Base-by-base conservation (phyloP, 257 asterid species). In the Gentiana straminea region DNA sequence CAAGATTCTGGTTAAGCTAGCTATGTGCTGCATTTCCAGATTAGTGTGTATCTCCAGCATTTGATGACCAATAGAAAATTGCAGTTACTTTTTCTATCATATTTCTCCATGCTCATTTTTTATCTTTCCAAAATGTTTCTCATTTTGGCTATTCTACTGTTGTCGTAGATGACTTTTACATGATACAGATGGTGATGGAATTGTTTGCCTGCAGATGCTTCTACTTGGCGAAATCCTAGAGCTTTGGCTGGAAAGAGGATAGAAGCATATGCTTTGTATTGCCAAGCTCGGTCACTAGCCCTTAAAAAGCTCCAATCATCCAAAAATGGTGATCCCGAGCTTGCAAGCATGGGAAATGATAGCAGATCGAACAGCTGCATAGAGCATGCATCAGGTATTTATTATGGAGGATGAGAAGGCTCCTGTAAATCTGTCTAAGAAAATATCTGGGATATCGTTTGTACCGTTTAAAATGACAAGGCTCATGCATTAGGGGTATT, bases 171-270 rank as follows among this genome's bases (percentile, higher is more conserved):
- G 24, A 24, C 24, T 24, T 24, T 24, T 24, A 24, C 24, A 24
- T 24, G 24, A 24, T 24, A 24, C 24, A 24, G 24, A 24, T 24
- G 24, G 24, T 24, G 24, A 24, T 24, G 24, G 24, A 24, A 24
- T 24, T 24, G 24, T 24, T 24, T 75, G 55, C 56, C 68, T 39
- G 56, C 86, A 90, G 98, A 81, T 90, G 98, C 79, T 86, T 90
- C 77, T 90, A 90, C 87, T 73, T 90, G 67, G 98, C 94, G 38
- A 82, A 81, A 65, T 90, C 98, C 63, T 90, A 90, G 72, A 90
- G 98, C 79, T 79, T 77, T 71, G 67, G 94, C 89, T 61, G 95
- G 94, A 44, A 90, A 86, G 83, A 81, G 98, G 74, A 77, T 82
- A 37, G 98, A 90, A 79, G 96, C 98, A 38, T 90, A 84, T 79